Base-by-base conservation (phyloP, 2,329 filamentous ascomycete species). In the Colletotrichum destructivum region DNA sequence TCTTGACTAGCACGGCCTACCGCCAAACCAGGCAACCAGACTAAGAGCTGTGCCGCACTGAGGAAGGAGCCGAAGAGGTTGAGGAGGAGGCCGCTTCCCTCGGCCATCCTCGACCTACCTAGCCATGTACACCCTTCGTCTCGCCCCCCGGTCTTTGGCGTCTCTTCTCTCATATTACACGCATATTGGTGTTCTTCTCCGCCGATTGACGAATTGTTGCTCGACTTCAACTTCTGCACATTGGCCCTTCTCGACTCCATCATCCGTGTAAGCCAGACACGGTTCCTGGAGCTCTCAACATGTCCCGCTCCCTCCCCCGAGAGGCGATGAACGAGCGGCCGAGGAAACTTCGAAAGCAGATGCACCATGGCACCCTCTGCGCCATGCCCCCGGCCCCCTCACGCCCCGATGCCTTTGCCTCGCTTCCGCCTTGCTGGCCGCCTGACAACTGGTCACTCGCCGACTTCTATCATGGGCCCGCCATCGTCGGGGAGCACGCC, bases 361-460 rank as follows among this genome's bases (percentile, higher is more conserved):
- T 12, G 2, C 54, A 64, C 6, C 35, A 63, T 51, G 59, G 40
- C 9, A 15, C 47, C 49, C 31, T 40, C 38, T 57, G 44, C 35
- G 9, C 59, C 16, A 18, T 35, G 13, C 31, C 15, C 12, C 13
- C 42, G 26, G 42, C n/a, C 7, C 26, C 9, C 4, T n/a, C 47
- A 21, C 56, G 51, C 38, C 11, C 55, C 2, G 47, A 59, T 35
- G 16, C n/a, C 35, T 62, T 71, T 52, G 56, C 66, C 40, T 72
- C 49, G 4, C 26, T 65, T 52, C 40, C 54, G 54, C 69, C 69
- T 42, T 59, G 26, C 31, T 73, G 72, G 72, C 44, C 38, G 69
- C 59, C 69, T 62, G 26, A 23, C n/a, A 51, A 61, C 13, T 55
- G 61, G 11, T 13, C 66, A 23, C 9, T 62, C 15, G 23, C 16